Percentiles rank a stretch among this genome's conserved stretches.
Conservation (phyloP, 257 asterid species). For the Penstemon barbatus region DNA sequence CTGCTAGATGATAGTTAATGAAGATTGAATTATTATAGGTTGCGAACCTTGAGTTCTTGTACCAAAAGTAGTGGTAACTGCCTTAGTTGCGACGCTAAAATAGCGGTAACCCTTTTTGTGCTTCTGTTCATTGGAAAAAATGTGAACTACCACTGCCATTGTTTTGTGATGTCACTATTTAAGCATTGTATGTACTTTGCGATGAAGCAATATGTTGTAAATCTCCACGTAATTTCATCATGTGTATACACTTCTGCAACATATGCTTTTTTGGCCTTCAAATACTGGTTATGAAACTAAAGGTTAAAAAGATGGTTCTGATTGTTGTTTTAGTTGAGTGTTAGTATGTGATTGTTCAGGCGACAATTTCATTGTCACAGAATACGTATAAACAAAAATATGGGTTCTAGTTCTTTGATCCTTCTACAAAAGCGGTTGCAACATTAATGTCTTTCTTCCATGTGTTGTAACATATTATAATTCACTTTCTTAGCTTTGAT, state of each 20-base stretch:
- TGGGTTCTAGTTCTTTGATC: not conserved
- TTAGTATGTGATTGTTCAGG: not conserved
- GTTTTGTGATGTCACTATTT: slow-evolving; percentile 48
- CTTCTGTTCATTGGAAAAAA: slow-evolving; percentile 38
- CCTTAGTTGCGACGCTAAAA: slow-evolving; percentile 33
- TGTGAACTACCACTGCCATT: slow-evolving; percentile 46
- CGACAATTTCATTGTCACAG: slow-evolving; percentile 2
- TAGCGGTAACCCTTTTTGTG: slow-evolving; percentile 43
- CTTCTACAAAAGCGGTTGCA: slow-evolving; percentile 6
- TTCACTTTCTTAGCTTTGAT: not conserved
- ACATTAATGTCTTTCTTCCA: not conserved
- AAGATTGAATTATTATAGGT: slow-evolving; percentile 19
- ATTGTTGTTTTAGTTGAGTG: slow-evolving; percentile 13
- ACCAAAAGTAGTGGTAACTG: slow-evolving; percentile 37
- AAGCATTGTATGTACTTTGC: slow-evolving; percentile 51
- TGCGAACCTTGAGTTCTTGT: slow-evolving; percentile 31
- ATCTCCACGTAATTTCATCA: slow-evolving; percentile 51
- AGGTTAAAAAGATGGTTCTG: slow-evolving; percentile 15
- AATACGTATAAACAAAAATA: not conserved
- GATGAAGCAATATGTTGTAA: slow-evolving; percentile 61
- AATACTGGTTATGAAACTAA: slow-evolving; percentile 6
- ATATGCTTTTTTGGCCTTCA: slow-evolving; percentile 32
- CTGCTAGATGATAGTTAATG: slow-evolving; percentile 47
- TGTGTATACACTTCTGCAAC: slow-evolving; percentile 47
- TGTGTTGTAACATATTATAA: not conserved